Base-by-base conservation (phyloP, 2,329 filamentous ascomycete genomes). In the Chrysoporthe deuterocubensis region DNA sequence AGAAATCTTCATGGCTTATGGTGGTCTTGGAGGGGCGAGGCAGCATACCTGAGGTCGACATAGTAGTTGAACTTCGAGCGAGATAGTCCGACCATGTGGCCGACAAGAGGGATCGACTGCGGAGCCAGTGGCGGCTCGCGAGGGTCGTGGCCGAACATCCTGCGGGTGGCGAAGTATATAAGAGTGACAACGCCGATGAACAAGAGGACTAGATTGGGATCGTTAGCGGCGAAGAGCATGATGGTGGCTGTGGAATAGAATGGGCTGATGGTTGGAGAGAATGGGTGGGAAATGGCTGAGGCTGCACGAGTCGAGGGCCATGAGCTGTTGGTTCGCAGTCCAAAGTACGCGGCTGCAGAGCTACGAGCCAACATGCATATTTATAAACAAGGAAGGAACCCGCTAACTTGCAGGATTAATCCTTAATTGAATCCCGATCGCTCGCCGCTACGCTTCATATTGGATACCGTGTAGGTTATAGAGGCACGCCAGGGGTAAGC, bases 41-140 rank as follows among this genome's bases (percentile, higher is more conserved):
- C 1, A 16, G 4, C 8, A n/a, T 71, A 75, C 74, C 74, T 76
- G 11, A 78, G 72, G 8, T 76, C 70, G 14, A 74, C 72, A 71
- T 78, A 76, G 71, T 78, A 78, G 54, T 76, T 75, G 71, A 75
- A 76, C 48, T 72, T 74, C 40, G 71, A 72, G 0, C 70, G 70
- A 32, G 73, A 74, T 14, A 78, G 58, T 16, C 76, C 76, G 3
- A 78, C 32, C 52, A 78, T 58, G 66, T 78, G 76, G 16, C 77
- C 76, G 32, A 78, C 56, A 34, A 76, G 54, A 4, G 76, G 77
- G 61, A 78, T 75, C 0, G 74, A 73, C 65, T 75, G 71, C 0
- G 74, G 71, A 58, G 74, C 75, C 52, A 75, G 58, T 1, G 76
- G 76, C 9, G 77, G 77, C 68, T 78, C 77, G 57, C 72, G 74